Percentiles rank a stretch among this genome's conserved stretches.
Conservation (phyloP, 2,329 filamentous ascomycete species). For the Aspergillus sclerotialis region DNA sequence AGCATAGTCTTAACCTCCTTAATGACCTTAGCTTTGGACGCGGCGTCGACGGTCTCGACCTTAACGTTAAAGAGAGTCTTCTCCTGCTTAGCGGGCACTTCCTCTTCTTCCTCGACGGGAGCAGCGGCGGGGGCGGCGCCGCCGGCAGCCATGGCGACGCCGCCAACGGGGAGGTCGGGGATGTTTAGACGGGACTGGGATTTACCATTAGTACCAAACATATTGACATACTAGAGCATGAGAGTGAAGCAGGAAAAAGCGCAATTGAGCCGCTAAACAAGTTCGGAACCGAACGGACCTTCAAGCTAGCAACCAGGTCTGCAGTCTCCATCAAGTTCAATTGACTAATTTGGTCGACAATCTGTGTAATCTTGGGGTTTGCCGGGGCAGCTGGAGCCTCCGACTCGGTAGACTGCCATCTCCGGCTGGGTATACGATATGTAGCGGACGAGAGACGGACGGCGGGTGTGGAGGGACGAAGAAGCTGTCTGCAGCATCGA, state of each 20-base stretch:
- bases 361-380: constrained; percentile 87
- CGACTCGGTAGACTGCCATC: constrained; percentile 83
- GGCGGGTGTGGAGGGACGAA: constrained; percentile 34
- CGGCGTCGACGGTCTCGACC: constrained; percentile 80
- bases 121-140: constrained; percentile 56
- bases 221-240: constrained; percentile 2
- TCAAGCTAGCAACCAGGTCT: constrained; percentile 87
- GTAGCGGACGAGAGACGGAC: constrained; percentile 34
- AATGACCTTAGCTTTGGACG: constrained; percentile 95
- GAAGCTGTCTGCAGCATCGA: constrained; percentile 37
- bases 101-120: constrained; percentile 68
- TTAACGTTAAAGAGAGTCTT: constrained; percentile 98
- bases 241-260: neutral
- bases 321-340: constrained; percentile 97
- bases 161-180: constrained; percentile 91
- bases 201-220: neutral
- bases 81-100: constrained; percentile 78
- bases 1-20: constrained; percentile 98
- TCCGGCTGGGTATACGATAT: constrained; percentile 48
- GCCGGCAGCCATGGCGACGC: constrained; percentile 67
- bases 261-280: no score
- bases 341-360: constrained; percentile 98
- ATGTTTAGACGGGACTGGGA: constrained; percentile 85
- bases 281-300: constrained; percentile 56
- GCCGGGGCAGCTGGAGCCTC: constrained; percentile 41